Evolutionary conservation across 306 rosid genomes (phyloP).

Genomic region (Prunus persica): DNA sequence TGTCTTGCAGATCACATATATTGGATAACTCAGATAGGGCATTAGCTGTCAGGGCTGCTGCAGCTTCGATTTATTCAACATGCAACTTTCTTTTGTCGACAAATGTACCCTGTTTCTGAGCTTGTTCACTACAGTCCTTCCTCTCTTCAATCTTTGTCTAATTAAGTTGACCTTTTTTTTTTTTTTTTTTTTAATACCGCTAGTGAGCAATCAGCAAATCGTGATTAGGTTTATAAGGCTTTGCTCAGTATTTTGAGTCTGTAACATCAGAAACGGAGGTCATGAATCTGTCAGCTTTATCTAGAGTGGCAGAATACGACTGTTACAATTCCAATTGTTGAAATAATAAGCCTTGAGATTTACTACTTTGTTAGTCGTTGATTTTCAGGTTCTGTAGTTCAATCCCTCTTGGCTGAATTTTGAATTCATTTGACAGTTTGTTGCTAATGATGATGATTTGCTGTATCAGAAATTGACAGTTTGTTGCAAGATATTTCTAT

Average conservation of each 20-base stretch:
- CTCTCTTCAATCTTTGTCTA: constrained; percentile 2
- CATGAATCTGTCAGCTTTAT: constrained; percentile 2
- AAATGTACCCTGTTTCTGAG: constrained; percentile 44
- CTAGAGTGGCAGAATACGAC: constrained; percentile 5
- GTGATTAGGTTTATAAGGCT: constrained; percentile 18
- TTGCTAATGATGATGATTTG: neutral
- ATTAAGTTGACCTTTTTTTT: constrained; percentile 9
- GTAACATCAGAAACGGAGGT: constrained; percentile 33
- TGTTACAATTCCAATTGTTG: neutral
- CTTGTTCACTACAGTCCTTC: neutral
- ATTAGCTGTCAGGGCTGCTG: constrained; percentile 87
- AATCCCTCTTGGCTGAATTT: neutral
- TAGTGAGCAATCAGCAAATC: constrained; percentile 20
- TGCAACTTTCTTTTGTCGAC: constrained; percentile 70
- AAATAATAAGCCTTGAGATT: neutral
- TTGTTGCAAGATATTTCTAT: no score
- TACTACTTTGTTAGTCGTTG: neutral
- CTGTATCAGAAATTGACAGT: no score
- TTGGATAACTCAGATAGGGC: constrained; percentile 60
- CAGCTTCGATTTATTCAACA: constrained; percentile 93
- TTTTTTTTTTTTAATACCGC: neutral
- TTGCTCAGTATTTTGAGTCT: constrained; percentile 18
- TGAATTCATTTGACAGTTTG: neutral
- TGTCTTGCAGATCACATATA: constrained; percentile 39
- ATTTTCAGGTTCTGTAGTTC: neutral